Percentiles rank a stretch among this genome's conserved stretches.
Conservation (phyloP, 257 asterid genomes). For the Schizonepeta tenuifolia region DNA sequence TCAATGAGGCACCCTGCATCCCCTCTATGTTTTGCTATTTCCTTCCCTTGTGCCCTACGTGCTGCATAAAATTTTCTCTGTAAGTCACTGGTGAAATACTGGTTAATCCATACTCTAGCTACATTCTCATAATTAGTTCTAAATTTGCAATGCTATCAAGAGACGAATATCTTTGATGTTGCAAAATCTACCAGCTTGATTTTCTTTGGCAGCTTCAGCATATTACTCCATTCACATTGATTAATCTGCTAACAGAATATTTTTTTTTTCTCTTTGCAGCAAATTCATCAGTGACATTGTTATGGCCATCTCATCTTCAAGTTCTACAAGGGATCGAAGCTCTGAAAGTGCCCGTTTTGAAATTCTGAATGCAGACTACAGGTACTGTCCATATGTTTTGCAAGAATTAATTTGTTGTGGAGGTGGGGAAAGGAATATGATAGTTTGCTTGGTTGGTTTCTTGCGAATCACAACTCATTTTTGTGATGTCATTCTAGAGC, state of each 20-base stretch:
- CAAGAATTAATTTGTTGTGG: neutral
- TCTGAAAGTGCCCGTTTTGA: conserved; percentile 98
- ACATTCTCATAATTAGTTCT: conserved; percentile 11
- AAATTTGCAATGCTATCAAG: conserved; percentile 2
- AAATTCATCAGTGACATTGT: conserved; percentile 87
- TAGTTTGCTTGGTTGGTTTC: conserved; percentile 12
- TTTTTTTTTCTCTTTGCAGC: conserved; percentile 52
- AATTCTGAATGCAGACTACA: conserved; percentile 76
- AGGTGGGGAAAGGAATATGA: neutral
- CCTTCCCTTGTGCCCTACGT: neutral
- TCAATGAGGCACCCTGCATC: conserved; percentile 3
- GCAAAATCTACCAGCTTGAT: conserved; percentile 4
- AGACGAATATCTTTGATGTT: neutral
- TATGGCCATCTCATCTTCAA: conserved; percentile 89
- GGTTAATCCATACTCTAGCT: neutral
- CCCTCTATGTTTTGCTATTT: no score
- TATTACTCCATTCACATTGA: conserved; percentile 27
- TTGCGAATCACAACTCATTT: neutral
- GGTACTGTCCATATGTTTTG: conserved; percentile 51
- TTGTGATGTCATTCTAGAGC: neutral
- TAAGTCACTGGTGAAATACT: neutral
- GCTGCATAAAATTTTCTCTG: neutral
- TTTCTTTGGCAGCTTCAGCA: conserved; percentile 11
- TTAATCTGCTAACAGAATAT: conserved; percentile 28
- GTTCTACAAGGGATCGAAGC: conserved; percentile 75